These are phyloP conservation scores for Chalciporus piperatus DNA, from an alignment of 768 basidiomycete genomes.

Conservation along the genomic window DNA sequence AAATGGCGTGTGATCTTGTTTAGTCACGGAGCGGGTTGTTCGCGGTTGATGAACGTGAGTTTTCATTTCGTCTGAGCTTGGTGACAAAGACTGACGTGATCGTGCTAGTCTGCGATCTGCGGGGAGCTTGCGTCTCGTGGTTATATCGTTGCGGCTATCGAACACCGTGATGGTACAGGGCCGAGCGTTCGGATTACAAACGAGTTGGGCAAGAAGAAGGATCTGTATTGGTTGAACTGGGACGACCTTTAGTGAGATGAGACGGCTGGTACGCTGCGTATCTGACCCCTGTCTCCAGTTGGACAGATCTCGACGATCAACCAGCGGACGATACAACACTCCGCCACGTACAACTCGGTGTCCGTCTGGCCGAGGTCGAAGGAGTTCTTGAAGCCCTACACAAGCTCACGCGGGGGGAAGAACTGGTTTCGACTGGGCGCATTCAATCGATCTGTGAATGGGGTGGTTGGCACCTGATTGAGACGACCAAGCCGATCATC, in stretches of 20 bases:
- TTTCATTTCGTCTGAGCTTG: not conserved
- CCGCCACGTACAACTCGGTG: slow-evolving; percentile 30
- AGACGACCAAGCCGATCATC: slow-evolving; percentile 23
- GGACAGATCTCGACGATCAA: slow-evolving; percentile 31
- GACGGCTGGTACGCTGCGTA: too few species aligned
- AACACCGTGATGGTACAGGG: slow-evolving; percentile 47
- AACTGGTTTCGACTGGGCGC: not conserved
- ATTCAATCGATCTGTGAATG: slow-evolving; percentile 9
- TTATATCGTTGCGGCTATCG: slow-evolving; percentile 43
- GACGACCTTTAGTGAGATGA: slow-evolving; percentile 23
- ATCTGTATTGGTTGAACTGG: slow-evolving; percentile 35
- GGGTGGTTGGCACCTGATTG: slow-evolving; percentile 19
- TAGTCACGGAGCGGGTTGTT: slow-evolving; percentile 45
- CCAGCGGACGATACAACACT: slow-evolving; percentile 32
- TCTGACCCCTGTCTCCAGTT: slow-evolving; percentile 9
- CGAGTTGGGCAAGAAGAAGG: slow-evolving; percentile 20
- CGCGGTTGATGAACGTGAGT: slow-evolving; percentile 37
- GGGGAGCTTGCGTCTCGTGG: slow-evolving; percentile 44
- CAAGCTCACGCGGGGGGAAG: not conserved
- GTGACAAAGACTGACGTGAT: not conserved
- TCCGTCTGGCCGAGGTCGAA: slow-evolving; percentile 40
- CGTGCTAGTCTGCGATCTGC: slow-evolving; percentile 34
- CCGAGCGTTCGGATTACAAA: slow-evolving; percentile 30
- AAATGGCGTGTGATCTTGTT: slow-evolving; percentile 44
- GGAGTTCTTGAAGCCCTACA: slow-evolving; percentile 22